Percentiles rank a stretch among this genome's conserved stretches.
Evolutionary conservation across 805 yeast species (phyloP).

Genomic region (Wickerhamiella australiensis): DNA sequence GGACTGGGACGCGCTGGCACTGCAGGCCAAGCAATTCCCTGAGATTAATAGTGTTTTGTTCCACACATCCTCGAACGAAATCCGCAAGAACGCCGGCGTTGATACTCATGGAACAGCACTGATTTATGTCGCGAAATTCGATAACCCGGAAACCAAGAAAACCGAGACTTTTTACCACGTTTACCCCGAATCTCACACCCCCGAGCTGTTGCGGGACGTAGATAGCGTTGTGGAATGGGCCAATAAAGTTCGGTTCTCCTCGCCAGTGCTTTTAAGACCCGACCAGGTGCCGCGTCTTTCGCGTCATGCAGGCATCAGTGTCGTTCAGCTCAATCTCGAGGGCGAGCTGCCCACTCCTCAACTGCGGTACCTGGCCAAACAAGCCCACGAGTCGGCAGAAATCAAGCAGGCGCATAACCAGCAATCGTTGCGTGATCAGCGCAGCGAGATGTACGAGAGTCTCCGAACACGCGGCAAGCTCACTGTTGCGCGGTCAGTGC

Average conservation of each 20-base stretch:
- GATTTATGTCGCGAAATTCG: background rate
- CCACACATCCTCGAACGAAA: slow-evolving; percentile 15
- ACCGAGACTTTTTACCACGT: background rate
- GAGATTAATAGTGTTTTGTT: slow-evolving; percentile 17
- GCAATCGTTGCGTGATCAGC: slow-evolving; percentile 16
- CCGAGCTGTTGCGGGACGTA: slow-evolving; percentile 17
- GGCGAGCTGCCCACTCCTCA: background rate
- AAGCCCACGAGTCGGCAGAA: background rate
- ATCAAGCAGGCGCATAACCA: slow-evolving; percentile 17
- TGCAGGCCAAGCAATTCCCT: slow-evolving; percentile 23
- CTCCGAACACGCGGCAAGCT: slow-evolving; percentile 15
- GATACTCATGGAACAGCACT: slow-evolving; percentile 19
- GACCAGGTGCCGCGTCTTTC: slow-evolving; percentile 1
- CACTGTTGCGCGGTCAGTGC: slow-evolving; percentile 15
- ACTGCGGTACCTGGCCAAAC: slow-evolving; percentile 2
- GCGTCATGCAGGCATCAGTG: slow-evolving; percentile 3
- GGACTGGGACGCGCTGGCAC: slow-evolving; percentile 31
- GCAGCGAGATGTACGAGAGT: slow-evolving; percentile 16
- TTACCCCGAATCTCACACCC: slow-evolving; percentile 18
- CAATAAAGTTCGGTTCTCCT: slow-evolving; percentile 6
- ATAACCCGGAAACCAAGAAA: slow-evolving; percentile 1
- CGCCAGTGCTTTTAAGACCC: background rate
- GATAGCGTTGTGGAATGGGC: slow-evolving; percentile 10
- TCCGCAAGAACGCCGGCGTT: slow-evolving; percentile 18
- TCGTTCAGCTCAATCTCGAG: background rate